These are phyloP conservation scores for Catharanthus roseus DNA, from an alignment of 257 asterid genomes.

Conservation along the genomic window DNA sequence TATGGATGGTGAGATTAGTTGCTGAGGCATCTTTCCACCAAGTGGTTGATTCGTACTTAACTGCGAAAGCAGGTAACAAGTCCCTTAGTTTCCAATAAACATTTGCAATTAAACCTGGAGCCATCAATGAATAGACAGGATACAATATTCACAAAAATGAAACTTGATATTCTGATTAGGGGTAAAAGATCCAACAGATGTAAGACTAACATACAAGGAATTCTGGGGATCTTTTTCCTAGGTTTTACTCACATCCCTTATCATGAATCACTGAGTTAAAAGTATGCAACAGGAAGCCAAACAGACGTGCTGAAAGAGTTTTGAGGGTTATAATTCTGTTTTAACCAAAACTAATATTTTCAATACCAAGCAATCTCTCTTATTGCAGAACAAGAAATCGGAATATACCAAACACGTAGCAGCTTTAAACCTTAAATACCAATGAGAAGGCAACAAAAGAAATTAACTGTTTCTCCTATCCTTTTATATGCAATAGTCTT, in stretches of 20 bases:
- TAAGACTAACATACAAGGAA: background rate
- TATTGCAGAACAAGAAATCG: background rate
- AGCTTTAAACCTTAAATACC: background rate
- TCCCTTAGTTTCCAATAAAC: background rate
- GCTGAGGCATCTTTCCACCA: slow-evolving; percentile 52
- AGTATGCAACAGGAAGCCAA: background rate
- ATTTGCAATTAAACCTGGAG: background rate
- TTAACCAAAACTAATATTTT: background rate
- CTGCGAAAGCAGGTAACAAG: slow-evolving; percentile 45
- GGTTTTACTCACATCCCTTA: background rate
- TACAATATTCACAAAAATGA: background rate
- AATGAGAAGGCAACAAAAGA: background rate
- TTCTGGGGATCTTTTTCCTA: background rate
- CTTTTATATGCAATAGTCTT: background rate
- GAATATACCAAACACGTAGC: background rate
- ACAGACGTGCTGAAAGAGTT: background rate
- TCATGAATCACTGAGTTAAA: background rate
- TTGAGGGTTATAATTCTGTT: background rate
- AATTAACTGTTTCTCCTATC: background rate
- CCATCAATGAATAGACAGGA: background rate
- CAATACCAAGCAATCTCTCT: background rate
- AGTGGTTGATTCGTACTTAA: slow-evolving; percentile 29
- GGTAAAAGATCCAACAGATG: background rate
- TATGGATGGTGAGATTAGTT: slow-evolving; percentile 49
- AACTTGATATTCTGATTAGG: no score